Base-by-base conservation (phyloP, 441 rosid species). In the Bruguiera hainesii region DNA sequence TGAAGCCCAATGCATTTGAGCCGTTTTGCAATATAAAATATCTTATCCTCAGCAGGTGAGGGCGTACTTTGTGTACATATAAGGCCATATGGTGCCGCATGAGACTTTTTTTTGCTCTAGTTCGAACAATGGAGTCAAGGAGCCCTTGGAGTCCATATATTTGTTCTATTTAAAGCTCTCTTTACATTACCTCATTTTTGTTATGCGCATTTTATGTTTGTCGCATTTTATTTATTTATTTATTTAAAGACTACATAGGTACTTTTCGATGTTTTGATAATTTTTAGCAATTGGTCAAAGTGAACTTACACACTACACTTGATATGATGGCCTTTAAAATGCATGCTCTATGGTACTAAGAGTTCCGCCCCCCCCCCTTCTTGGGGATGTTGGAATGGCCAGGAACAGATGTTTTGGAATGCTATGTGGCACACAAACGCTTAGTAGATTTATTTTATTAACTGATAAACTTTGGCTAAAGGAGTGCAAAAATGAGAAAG, bases 81-180 rank as follows among this genome's bases (percentile, higher is more conserved):
- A 42, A 70, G 67, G 70, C 63, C 21, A 25, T 61, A 50, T 52
- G 63, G 62, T 71, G 68, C 69, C 51, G 63, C 42, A 23, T 65
- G 61, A 70, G 60, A 33, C 51, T 1, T 33, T 63, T 67, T 64
- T 67, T 31, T 35, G 25, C 61, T 71, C 35, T n/a, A 25, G 51
- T 62, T 35, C 35, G 57, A 68, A 73, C 67, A 1, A 26, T 64
- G 76, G 76, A 69, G 71, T 70, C 59, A 59, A 52, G 39, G 50
- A 60, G 66, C 48, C 26, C 70, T 78, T 58, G 76, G 68, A 62
- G 48, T 78, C 80, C 81, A 71, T 62, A 25, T 48, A 21, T 61
- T 48, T 50, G 0, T 66, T 25, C 58, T 18, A 66, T 51, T 77
- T 63, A 56, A 56, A 53, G 62, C 76, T 51, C 37, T 60, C 33